These are phyloP conservation scores for Sherardia arvensis DNA, from an alignment of 257 asterid genomes.

Conservation along the genomic window DNA sequence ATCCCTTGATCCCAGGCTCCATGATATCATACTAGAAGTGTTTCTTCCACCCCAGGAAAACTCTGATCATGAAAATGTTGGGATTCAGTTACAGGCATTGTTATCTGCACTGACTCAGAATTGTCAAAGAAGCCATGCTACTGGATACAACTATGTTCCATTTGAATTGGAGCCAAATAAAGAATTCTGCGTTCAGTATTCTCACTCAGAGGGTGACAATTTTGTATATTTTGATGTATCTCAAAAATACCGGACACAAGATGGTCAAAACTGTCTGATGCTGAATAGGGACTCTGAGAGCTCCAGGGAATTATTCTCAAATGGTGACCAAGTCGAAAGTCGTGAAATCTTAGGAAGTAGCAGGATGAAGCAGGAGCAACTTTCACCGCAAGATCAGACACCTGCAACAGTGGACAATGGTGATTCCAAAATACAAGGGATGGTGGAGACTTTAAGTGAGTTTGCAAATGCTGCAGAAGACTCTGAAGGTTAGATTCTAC, in stretches of 20 bases:
- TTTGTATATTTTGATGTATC: background rate
- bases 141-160: background rate
- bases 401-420: no score
- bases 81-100: background rate
- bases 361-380: no score
- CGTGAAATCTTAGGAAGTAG: no score
- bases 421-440: no score
- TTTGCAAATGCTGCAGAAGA: no score
- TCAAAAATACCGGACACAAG: background rate
- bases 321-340: background rate
- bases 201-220: background rate
- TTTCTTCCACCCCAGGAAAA: background rate
- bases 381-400: no score
- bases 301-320: background rate
- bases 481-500: no score
- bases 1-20: background rate
- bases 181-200: background rate
- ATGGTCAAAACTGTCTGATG: no score
- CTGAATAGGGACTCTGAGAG: no score
- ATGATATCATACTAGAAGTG: background rate
- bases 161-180: background rate
- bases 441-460: no score
- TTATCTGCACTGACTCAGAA: background rate
- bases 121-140: no score
- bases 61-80: background rate